Evolutionary conservation across 352 stramenopile genomes (phyloP), one percentile per base, ranked within the genome.

Genomic region (Globisporangium cystogenes): DNA sequence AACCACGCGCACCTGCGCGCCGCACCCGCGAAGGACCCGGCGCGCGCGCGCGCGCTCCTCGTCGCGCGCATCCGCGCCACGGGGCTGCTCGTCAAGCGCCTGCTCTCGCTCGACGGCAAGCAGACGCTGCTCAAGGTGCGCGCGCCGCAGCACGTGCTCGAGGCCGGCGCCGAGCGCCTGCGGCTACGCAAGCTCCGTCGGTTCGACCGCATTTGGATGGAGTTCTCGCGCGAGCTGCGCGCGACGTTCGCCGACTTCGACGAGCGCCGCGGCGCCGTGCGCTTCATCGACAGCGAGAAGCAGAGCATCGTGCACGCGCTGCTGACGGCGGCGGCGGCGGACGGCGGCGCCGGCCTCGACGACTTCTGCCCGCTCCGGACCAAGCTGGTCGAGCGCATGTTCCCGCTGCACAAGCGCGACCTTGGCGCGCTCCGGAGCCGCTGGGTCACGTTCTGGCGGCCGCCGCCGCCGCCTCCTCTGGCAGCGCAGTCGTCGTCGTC

Each of bases 371-470:
- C 76, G 20, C 62, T 90, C 31, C 80, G 80, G 31, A 57, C 63
- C 44, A 73, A 78, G 51, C 76, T 82, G 51, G 86, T 97, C 16
- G 57, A 88, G 35, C 72, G 87, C 23, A 91, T 95, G 75, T 90
- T 95, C 54, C 88, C 88, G 21, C 72, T 96, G 8, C 88, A 97
- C 63, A 96, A 95, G 53, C 74, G 87, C 42, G 75, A 90, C 29
- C 57, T 96, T 15, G 50, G 67, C 1, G 40, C 65, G 23, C 58
- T 97, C 20, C 70, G 84, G 29, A 62, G 52, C 15, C 57, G 74
- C 23, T 96, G 88, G 87, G 77, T 96, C 33, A 90, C 77, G 20
- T 96, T 82, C 61, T 96, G 87, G 87, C 63, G 72, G 21, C 27
- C 44, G 6, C 16, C 39, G 40, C 18, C 15, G 7, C 40, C 8